Conservation (phyloP, 2,329 filamentous ascomycete genomes). For the Aspergillus latus region DNA sequence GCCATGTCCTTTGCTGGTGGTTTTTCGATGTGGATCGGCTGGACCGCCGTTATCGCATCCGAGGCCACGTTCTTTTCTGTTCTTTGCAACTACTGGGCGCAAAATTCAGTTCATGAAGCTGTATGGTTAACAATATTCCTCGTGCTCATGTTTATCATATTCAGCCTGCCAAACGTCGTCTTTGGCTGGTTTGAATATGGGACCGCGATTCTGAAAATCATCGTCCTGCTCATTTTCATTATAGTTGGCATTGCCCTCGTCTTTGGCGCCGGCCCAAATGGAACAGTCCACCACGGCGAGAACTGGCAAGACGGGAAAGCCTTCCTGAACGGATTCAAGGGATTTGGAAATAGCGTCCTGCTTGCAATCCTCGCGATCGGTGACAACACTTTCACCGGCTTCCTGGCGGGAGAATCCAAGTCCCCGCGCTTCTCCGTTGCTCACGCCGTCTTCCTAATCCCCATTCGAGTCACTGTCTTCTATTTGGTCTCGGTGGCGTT, state of each 20-base stretch:
- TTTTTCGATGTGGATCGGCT: conserved; percentile 7
- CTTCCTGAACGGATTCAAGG: conserved; percentile 6
- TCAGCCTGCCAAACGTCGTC: background rate
- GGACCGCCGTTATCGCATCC: conserved; percentile 7
- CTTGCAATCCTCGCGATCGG: conserved; percentile 6
- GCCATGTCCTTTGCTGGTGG: conserved; percentile 11
- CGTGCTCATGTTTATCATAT: conserved; percentile 1
- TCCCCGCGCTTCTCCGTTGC: conserved; percentile 4
- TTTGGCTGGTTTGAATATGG: conserved; percentile 10
- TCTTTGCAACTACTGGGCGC: conserved; percentile 8
- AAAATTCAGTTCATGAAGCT: background rate
- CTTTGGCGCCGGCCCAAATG: background rate
- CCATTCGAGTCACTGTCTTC: conserved; percentile 2
- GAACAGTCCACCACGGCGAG: background rate
- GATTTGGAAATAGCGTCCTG: background rate
- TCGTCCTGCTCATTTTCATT: conserved; percentile 8
- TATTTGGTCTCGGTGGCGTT: conserved; percentile 3
- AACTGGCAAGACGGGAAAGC: conserved; percentile 2
- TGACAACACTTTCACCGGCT: conserved; percentile 6
- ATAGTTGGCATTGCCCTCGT: background rate
- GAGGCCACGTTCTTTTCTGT: conserved; percentile 6
- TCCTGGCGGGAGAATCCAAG: conserved; percentile 2
- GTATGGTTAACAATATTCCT: conserved; percentile 8
- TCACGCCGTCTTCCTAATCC: conserved; percentile 1
- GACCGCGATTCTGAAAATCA: conserved; percentile 5